These are phyloP conservation scores for Diaporthe citrichinensis DNA, from an alignment of 2,329 filamentous ascomycete species.

Conservation along the genomic window DNA sequence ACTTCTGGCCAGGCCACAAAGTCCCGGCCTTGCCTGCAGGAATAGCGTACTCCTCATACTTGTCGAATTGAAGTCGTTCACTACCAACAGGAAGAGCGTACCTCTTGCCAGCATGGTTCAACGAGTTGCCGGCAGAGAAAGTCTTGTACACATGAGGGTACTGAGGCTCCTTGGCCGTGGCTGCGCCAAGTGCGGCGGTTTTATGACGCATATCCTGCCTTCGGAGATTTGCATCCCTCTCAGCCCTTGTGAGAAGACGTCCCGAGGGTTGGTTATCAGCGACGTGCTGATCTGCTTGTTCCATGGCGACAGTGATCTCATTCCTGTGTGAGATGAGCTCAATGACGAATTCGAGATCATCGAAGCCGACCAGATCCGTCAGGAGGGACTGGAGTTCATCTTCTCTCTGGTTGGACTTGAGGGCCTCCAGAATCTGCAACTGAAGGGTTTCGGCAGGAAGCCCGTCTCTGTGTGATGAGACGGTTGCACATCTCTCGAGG, in stretches of 20 bases:
- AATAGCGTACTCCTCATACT: slow-evolving; percentile 91
- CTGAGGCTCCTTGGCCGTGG: slow-evolving; percentile 78
- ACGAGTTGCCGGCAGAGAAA: slow-evolving; percentile 86
- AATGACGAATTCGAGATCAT: slow-evolving; percentile 92
- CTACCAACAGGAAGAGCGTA: slow-evolving; percentile 86
- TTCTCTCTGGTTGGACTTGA: slow-evolving; percentile 78
- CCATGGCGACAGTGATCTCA: slow-evolving; percentile 69
- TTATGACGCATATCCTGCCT: slow-evolving; percentile 89
- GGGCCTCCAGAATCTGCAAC: slow-evolving; percentile 81
- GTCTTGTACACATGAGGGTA: slow-evolving; percentile 96
- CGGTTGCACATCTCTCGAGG: slow-evolving; percentile 73
- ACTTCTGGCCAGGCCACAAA: slow-evolving; percentile 78
- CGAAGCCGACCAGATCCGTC: slow-evolving; percentile 91
- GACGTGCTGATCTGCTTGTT: slow-evolving; percentile 50
- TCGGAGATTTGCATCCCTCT: slow-evolving; percentile 84
- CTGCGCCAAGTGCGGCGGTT: slow-evolving; percentile 76
- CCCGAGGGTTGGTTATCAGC: slow-evolving; percentile 47
- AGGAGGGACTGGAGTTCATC: slow-evolving; percentile 93
- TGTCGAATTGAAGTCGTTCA: slow-evolving; percentile 76
- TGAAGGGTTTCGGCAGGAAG: slow-evolving; percentile 79
- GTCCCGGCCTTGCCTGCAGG: slow-evolving; percentile 86
- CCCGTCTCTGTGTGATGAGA: slow-evolving; percentile 75
- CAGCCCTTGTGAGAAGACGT: slow-evolving; percentile 78
- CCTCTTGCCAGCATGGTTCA: slow-evolving; percentile 84
- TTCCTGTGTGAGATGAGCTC: slow-evolving; percentile 86